Conservation (phyloP, 176 grass and related monocot species). For the Rhipidocladum racemiflorum region DNA sequence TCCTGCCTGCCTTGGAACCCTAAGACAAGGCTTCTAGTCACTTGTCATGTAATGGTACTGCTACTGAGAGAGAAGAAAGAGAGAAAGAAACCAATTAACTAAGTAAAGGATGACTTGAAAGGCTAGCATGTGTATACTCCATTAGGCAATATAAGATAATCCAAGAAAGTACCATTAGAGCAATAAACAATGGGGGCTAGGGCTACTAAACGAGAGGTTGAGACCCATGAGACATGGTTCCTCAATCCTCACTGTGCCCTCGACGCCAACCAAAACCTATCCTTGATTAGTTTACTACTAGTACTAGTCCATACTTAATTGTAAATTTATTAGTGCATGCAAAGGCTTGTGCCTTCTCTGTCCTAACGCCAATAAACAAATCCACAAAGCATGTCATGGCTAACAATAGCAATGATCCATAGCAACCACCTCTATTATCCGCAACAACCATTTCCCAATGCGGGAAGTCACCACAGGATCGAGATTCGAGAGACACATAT, state of each 20-base stretch:
- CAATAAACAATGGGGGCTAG: background rate
- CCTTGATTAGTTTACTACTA: background rate
- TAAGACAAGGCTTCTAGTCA: slow-evolving; percentile 42
- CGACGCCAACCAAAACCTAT: slow-evolving; percentile 26
- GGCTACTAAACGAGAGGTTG: slow-evolving; percentile 34
- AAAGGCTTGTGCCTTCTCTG: background rate
- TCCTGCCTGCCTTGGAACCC: slow-evolving; percentile 46
- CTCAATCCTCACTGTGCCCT: slow-evolving; percentile 45
- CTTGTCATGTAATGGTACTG: slow-evolving; percentile 14
- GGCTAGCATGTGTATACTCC: slow-evolving; percentile 15
- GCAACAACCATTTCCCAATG: slow-evolving; percentile 38
- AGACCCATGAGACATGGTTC: slow-evolving; percentile 41
- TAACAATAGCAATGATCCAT: slow-evolving; percentile 44
- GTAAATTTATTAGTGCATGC: slow-evolving; percentile 34
- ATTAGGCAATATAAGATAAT: slow-evolving; percentile 30
- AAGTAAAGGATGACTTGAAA: background rate
- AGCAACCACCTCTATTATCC: slow-evolving; percentile 29
- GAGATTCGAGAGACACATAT: background rate
- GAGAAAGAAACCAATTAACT: background rate
- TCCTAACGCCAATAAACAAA: slow-evolving; percentile 14
- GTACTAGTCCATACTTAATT: background rate
- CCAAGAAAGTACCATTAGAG: background rate
- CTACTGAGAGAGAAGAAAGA: background rate
- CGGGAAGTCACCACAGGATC: slow-evolving; percentile 33
- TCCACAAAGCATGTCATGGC: background rate